Evolutionary conservation across 306 rosid species (phyloP).

Genomic region (Hippophae tibetana): DNA sequence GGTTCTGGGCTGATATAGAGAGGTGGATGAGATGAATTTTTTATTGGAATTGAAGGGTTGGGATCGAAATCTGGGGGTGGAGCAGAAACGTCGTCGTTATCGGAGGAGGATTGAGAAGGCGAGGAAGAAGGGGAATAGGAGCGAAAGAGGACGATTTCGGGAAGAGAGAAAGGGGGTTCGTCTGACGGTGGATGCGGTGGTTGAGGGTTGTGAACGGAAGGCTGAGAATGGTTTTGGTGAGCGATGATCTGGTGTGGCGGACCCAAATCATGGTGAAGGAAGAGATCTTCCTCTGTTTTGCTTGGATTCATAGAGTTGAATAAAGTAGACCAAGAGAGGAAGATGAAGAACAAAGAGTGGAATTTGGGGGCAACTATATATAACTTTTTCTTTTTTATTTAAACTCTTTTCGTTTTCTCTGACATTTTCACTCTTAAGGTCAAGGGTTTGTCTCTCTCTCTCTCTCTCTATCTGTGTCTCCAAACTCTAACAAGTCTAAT

Average conservation of each 20-base stretch:
- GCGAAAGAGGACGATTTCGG: constrained; percentile 66
- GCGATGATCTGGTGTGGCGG: constrained; percentile 31
- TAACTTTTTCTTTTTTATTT: not conserved
- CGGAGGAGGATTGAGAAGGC: constrained; percentile 29
- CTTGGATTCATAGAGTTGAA: constrained; percentile 53
- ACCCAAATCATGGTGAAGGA: constrained; percentile 36
- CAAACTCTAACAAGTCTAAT: no score
- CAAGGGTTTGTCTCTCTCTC: not conserved
- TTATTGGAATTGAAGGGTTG: constrained; percentile 6
- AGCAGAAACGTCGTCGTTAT: constrained; percentile 30
- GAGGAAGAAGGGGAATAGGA: constrained; percentile 41
- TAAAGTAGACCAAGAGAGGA: not conserved
- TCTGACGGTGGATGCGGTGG: not conserved
- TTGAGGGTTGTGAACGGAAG: constrained; percentile 34
- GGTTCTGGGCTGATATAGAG: constrained; percentile 63
- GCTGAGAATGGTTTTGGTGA: constrained; percentile 25
- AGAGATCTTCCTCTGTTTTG: constrained; percentile 64
- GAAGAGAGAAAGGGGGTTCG: constrained; percentile 47
- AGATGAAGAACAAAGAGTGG: not conserved
- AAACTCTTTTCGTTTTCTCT: constrained; percentile 8
- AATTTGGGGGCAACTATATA: not conserved
- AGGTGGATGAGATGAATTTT: constrained; percentile 21
- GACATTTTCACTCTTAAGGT: constrained; percentile 3
- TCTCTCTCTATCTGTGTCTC: no score
- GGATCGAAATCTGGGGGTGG: constrained; percentile 24